phyloP scores from a whole-genome alignment of 2,329 filamentous ascomycete genomes.

The Xylariaceae sp. region DNA sequence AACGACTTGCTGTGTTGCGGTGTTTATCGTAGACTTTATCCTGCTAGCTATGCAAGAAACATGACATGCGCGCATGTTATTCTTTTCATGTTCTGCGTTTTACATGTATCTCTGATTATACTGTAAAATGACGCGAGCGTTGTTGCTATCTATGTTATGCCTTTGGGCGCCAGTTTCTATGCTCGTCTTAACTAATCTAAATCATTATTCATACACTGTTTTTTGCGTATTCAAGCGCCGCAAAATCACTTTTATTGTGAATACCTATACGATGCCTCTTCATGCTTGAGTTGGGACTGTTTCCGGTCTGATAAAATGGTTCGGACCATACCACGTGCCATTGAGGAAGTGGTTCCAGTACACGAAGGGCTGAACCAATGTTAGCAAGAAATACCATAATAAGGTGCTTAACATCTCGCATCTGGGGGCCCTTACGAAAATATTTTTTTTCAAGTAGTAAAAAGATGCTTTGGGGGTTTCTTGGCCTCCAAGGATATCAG shows the following conservation, averaged over 20 bases:
- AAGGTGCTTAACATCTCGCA: not conserved
- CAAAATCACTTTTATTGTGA: not conserved
- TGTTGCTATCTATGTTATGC: not conserved
- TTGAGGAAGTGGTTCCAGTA: constrained; percentile 40
- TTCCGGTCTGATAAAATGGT: constrained; percentile 25
- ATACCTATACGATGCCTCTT: not conserved
- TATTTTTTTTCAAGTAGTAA: constrained; percentile 53
- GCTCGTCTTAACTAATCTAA: too few species aligned
- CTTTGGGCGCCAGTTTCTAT: too few species aligned
- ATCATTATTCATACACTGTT: too few species aligned
- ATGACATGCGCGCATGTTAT: too few species aligned
- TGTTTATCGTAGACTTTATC: constrained; percentile 28
- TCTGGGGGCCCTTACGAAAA: constrained; percentile 43
- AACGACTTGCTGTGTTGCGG: constrained; percentile 27
- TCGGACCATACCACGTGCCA: constrained; percentile 31
- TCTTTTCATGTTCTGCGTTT: not conserved
- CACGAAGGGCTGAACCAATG: constrained; percentile 33
- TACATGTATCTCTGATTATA: constrained; percentile 12
- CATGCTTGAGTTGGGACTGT: not conserved
- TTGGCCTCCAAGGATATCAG: constrained; percentile 44
- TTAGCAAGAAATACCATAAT: not conserved
- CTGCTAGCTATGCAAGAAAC: too few species aligned
- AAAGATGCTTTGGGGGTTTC: constrained; percentile 46
- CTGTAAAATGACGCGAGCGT: not conserved
- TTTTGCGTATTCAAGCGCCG: too few species aligned